Conservation (phyloP, 768 basidiomycete species). For the Hortiboletus campestris region DNA sequence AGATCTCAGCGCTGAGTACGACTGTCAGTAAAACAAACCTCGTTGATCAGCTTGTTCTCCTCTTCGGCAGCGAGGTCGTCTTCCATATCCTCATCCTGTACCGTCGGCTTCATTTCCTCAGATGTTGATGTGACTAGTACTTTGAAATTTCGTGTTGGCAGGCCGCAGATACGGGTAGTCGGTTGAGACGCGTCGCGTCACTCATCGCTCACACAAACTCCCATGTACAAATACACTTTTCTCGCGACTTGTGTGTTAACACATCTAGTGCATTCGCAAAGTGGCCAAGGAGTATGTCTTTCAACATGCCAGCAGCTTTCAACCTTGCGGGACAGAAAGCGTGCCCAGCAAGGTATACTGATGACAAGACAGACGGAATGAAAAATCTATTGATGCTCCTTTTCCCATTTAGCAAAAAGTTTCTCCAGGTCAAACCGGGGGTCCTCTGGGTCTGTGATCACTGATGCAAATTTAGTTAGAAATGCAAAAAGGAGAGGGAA, state of each 20-base stretch:
- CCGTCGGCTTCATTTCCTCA: slow-evolving; percentile 44
- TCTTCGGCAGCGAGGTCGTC: slow-evolving; percentile 82
- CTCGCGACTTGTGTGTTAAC: not conserved
- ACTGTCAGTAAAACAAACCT: slow-evolving; percentile 46
- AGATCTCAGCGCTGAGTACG: slow-evolving; percentile 3
- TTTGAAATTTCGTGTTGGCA: not conserved
- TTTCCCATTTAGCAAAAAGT: slow-evolving; percentile 73
- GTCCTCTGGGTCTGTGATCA: slow-evolving; percentile 92
- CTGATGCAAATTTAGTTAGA: slow-evolving; percentile 40
- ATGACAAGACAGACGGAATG: slow-evolving; percentile 13
- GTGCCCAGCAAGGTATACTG: slow-evolving; percentile 30
- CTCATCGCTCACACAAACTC: not conserved
- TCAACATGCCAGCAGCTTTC: slow-evolving; percentile 3
- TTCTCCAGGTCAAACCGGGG: slow-evolving; percentile 96
- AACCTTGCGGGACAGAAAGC: slow-evolving; percentile 12
- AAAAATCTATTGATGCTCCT: slow-evolving; percentile 52
- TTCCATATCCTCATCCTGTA: slow-evolving; percentile 62
- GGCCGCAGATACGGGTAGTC: not conserved
- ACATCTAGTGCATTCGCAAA: slow-evolving; percentile 8
- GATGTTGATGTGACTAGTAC: not conserved
- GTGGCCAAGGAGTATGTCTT: not conserved
- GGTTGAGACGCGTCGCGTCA: slow-evolving; percentile 29
- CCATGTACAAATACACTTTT: not conserved
- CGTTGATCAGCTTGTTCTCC: slow-evolving; percentile 85
- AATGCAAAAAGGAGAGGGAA: not conserved